Evolutionary conservation across 495 filamentous ascomycete species (phyloP), one percentile per base, ranked within the genome.

Genomic region (Amphirosellinia nigrospora): DNA sequence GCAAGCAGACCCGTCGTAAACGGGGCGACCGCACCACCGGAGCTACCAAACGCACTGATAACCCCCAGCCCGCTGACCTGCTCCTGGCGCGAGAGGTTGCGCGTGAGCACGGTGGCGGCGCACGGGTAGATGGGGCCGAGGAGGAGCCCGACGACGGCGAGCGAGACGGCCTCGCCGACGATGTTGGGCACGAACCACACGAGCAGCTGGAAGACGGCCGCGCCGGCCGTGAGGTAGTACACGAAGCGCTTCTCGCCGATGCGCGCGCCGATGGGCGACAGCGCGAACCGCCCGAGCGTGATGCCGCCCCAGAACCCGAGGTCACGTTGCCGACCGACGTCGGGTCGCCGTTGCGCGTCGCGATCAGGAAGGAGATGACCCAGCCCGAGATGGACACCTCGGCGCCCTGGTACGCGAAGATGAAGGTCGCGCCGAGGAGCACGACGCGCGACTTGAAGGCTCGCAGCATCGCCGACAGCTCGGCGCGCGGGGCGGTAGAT

Each of bases 301-400:
- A 96, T 91, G 53, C 92, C 92, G 10, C 78, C 91, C 93, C 93
- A 94, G 79, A 94, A 96, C 5, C 92, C 0, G 92, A 83, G 26
- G 91, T 94, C 4, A 95, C 92, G 75, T 94, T 94, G 19, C 93
- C 93, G 10, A 94, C 90, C 4, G 82, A 80, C 9, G 84, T 79
- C 3, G 91, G 90, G 68, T 89, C 80, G 13, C 91, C 91, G 73
- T 87, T 78, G 23, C 93, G 91, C 66, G 88, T 86, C 41, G 81
- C 86, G 77, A 94, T 91, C 41, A 94, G 79, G 82, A 93, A 94
- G 4, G 90, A 91, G 55, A 94, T 92, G 19, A 94, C 89, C 94
- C 92, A 96, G 28, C 92, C 89, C 64, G 91, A 92, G 73, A 92
- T 89, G 23, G 87, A 89, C 7, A 93, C 91, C 76, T 94, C 92